A percentile compares a stretch with the other conserved stretches of the same genome.
Conservation (phyloP, 2,329 filamentous ascomycete genomes). For the Penicillium sp. region DNA sequence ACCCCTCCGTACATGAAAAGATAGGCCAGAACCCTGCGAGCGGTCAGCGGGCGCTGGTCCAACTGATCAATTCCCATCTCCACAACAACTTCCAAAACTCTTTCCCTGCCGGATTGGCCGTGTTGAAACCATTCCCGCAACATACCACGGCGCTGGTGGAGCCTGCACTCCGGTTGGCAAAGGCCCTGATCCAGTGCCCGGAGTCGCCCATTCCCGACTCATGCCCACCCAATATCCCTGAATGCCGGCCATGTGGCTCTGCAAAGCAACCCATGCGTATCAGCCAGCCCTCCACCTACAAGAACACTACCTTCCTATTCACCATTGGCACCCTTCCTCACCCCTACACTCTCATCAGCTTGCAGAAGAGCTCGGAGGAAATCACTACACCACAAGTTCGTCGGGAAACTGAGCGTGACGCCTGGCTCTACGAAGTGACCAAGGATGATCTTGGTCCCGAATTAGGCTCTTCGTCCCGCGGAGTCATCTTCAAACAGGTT, state of each 20-base stretch:
- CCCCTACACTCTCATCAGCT: slow-evolving; percentile 74
- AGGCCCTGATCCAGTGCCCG: slow-evolving; percentile 71
- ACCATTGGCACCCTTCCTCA: slow-evolving; percentile 87
- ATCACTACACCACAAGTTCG: slow-evolving; percentile 64
- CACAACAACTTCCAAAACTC: slow-evolving; percentile 79
- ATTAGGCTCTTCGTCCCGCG: slow-evolving; percentile 60
- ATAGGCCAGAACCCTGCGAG: slow-evolving; percentile 55
- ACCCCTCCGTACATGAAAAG: slow-evolving; percentile 62
- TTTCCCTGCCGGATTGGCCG: slow-evolving; percentile 71
- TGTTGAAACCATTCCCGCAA: slow-evolving; percentile 73
- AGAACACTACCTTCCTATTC: slow-evolving; percentile 69
- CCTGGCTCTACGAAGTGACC: slow-evolving; percentile 72
- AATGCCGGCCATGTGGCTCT: slow-evolving; percentile 70
- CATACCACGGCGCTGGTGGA: slow-evolving; percentile 70
- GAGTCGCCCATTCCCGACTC: slow-evolving; percentile 67
- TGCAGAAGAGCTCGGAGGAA: slow-evolving; percentile 58
- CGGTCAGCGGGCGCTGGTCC: slow-evolving; percentile 64
- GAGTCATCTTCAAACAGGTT: slow-evolving; percentile 74
- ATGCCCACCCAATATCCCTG: slow-evolving; percentile 75
- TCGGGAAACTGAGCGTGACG: slow-evolving; percentile 66
- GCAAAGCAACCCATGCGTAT: slow-evolving; percentile 60
- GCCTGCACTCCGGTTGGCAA: slow-evolving; percentile 67
- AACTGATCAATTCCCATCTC: slow-evolving; percentile 78
- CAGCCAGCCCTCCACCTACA: slow-evolving; percentile 62
- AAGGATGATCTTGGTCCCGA: slow-evolving; percentile 63